phyloP scores from a whole-genome alignment of 768 basidiomycete genomes.

The Russula olivacea region DNA sequence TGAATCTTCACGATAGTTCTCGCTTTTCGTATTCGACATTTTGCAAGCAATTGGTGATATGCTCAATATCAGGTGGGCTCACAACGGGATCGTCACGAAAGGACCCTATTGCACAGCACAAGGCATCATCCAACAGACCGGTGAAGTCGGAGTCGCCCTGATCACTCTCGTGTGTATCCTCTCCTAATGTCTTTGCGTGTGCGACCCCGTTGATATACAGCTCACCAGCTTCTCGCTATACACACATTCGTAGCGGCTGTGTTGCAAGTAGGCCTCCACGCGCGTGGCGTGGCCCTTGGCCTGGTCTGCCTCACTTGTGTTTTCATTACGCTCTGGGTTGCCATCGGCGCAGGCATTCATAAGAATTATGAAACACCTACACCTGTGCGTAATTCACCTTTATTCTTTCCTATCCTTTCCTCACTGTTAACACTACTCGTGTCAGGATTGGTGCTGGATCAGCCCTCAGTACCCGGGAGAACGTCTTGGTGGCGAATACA shows the following conservation, averaged over 20 bases:
- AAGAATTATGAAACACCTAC: conserved; percentile 33
- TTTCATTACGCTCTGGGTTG: conserved; percentile 33
- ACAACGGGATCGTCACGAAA: conserved; percentile 30
- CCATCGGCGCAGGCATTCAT: conserved; percentile 29
- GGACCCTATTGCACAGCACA: conserved; percentile 37
- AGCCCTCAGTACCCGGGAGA: neutral
- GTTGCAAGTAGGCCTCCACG: conserved; percentile 33
- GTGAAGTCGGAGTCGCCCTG: conserved; percentile 39
- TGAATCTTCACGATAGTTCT: conserved; percentile 26
- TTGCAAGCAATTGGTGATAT: conserved; percentile 37
- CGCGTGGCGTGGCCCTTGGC: conserved; percentile 29
- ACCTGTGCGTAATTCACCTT: conserved; percentile 28
- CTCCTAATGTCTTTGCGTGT: neutral
- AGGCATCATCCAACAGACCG: conserved; percentile 38
- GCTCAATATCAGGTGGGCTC: conserved; percentile 35
- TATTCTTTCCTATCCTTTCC: neutral
- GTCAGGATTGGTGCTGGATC: conserved; percentile 7
- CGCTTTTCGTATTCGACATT: conserved; percentile 32
- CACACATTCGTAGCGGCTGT: conserved; percentile 39
- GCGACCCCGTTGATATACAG: conserved; percentile 28
- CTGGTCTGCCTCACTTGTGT: conserved; percentile 6
- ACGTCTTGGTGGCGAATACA: neutral
- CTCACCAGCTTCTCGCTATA: conserved; percentile 29
- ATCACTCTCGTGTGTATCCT: conserved; percentile 35
- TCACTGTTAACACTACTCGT: neutral